A percentile compares a stretch with the other conserved stretches of the same genome.
These are phyloP conservation scores for Salix udensis DNA, from an alignment of 345 rosid genomes.

Conservation along the genomic window DNA sequence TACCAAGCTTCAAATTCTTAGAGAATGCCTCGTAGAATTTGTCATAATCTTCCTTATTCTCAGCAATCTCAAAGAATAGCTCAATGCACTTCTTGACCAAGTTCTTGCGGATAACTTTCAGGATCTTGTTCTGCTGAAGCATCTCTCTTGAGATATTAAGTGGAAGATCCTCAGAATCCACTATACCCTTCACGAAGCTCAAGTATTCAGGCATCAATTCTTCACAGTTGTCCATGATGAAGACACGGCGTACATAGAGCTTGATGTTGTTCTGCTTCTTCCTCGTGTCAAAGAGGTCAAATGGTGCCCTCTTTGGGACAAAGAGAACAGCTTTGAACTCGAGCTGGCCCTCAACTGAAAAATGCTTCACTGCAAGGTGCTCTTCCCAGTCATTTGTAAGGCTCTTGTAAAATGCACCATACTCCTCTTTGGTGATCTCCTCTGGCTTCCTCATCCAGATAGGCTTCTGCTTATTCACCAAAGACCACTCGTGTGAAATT, in stretches of 20 bases:
- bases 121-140: conserved; percentile 28
- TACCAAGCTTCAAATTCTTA: conserved; percentile 16
- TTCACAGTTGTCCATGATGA: conserved; percentile 28
- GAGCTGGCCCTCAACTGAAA: conserved; percentile 27
- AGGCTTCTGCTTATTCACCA: conserved; percentile 24
- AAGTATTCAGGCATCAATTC: conserved; percentile 21
- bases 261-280: conserved; percentile 29
- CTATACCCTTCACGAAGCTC: conserved; percentile 22
- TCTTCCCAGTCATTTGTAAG: conserved; percentile 27
- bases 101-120: conserved; percentile 24
- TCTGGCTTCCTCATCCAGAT: conserved; percentile 28
- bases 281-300: conserved; percentile 22
- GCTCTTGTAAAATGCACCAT: conserved; percentile 22
- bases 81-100: conserved; percentile 26
- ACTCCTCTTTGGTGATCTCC: conserved; percentile 26
- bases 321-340: conserved; percentile 26
- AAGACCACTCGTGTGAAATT: conserved; percentile 19
- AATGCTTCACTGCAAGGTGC: conserved; percentile 26
- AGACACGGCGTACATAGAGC: conserved; percentile 24
- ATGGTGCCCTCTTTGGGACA: conserved; percentile 25
- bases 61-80: conserved; percentile 23
- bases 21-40: conserved; percentile 19
- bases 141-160: conserved; percentile 22
- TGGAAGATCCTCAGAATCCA: conserved; percentile 22
- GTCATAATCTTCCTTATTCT: conserved; percentile 25